Percentiles rank a stretch among this genome's conserved stretches.
phyloP scores from a whole-genome alignment of 768 basidiomycete species.

The Mycena pura region DNA sequence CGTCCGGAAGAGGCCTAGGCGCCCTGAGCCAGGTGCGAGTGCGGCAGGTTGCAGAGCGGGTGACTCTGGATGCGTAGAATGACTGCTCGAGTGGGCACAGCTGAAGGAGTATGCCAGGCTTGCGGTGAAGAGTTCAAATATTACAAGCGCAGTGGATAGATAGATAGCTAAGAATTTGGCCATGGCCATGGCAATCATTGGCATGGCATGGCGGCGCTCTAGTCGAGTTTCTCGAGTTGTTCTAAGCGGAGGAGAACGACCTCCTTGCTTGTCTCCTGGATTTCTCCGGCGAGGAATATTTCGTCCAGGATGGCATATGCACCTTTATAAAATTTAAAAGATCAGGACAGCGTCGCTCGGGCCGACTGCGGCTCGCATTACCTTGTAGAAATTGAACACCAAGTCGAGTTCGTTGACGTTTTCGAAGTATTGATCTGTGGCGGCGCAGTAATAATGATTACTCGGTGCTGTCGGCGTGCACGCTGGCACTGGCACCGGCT shows the following conservation, averaged over 20 bases:
- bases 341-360: neutral
- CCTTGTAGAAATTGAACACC: slow-evolving; percentile 99
- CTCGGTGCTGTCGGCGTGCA: neutral
- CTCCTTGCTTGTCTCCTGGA: slow-evolving; percentile 97
- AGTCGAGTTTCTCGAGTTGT: no score
- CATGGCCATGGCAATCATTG: no score
- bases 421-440: slow-evolving; percentile 92
- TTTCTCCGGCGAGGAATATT: slow-evolving; percentile 97
- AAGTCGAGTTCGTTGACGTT: slow-evolving; percentile 98
- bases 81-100: neutral
- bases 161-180: no score
- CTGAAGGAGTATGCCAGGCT: no score
- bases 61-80: neutral
- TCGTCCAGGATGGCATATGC: slow-evolving; percentile 98
- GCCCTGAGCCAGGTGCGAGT: neutral
- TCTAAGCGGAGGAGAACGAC: slow-evolving; percentile 92
- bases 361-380: no score
- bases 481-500: neutral
- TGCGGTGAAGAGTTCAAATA: no score
- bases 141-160: no score
- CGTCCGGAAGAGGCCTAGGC: neutral
- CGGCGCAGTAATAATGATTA: neutral
- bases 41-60: neutral
- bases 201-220: no score
- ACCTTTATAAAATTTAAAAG: slow-evolving; percentile 58